Base-by-base conservation (phyloP, 2,329 filamentous ascomycete genomes). In the Monosporascus sp. region DNA sequence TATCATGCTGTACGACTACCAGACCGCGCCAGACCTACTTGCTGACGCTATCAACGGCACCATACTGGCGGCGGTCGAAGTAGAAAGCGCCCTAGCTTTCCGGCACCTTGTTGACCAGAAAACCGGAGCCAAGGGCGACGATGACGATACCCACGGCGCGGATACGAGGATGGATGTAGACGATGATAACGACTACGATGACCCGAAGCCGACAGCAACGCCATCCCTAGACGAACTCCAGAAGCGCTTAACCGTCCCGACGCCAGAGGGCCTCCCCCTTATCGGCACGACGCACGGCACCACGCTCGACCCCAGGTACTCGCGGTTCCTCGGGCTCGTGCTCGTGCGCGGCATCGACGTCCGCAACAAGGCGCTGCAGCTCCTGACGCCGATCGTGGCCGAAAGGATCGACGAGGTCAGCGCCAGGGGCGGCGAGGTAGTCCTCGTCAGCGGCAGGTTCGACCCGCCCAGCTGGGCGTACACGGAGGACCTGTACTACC, bases 381-480 rank as follows among this genome's bases (percentile, higher is more conserved):
- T 93, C 1, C 65, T 91, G 2, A 87, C 86, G 0, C 87, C 88
- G 0, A 73, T 85, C 7, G 52, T 73, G 0, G 50, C 66, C 0
- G 60, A 69, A 3, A 61, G 67, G 3, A 72, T 84, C 17, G 66
- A 71, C 38, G 64, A 70, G 9, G 64, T 76, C 18, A 71, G 65
- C 43, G 63, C 69, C 7, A 66, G 68, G 28, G 78, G 77, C 0
- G 72, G 75, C 35, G 71, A 76, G 17, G 71, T 89, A 17, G 79
- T 89, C 3, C 73, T 91, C 3, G 78, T 90, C 1, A 79, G 85
- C 51, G 87, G 87, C 2, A 85, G 81, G 59, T 82, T 88, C 52
- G 87, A 90, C 61, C 72, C 80, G 2, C 85, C 87, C 0, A 82
- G 77, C 3, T 90, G 86, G 86, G 84, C 85, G 1, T 88, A 87